phyloP scores from a whole-genome alignment of 1,284 basidiomycete species.

The Ustilago loliicola region DNA sequence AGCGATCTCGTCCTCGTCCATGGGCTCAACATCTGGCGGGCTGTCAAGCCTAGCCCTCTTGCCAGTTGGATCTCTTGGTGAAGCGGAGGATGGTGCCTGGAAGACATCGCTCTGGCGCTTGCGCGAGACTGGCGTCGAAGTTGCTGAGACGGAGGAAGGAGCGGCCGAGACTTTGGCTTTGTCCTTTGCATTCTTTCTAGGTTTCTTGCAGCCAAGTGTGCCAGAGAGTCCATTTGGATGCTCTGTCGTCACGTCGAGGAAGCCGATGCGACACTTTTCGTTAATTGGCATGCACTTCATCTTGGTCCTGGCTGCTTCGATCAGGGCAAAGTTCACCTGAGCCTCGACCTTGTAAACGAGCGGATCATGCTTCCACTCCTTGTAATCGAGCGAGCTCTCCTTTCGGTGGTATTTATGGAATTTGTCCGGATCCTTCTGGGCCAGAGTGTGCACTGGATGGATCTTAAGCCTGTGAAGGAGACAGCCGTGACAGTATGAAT shows the following conservation, averaged over 20 bases:
- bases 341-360: constrained; percentile 28
- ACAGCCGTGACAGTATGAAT: constrained; percentile 49
- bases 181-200: constrained; percentile 10
- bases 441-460: constrained; percentile 48
- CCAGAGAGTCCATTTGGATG: constrained; percentile 36
- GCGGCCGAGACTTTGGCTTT: constrained; percentile 4
- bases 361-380: constrained; percentile 47
- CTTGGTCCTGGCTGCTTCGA: constrained; percentile 43
- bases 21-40: not conserved
- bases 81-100: constrained; percentile 17
- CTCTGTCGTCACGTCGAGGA: constrained; percentile 35
- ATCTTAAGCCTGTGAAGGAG: constrained; percentile 41
- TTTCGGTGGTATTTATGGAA: constrained; percentile 44
- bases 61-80: constrained; percentile 8
- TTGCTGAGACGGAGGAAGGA: constrained; percentile 1
- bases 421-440: constrained; percentile 24
- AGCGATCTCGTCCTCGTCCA: constrained; percentile 13
- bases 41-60: constrained; percentile 25
- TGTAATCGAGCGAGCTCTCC: constrained; percentile 42
- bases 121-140: constrained; percentile 19
- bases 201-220: constrained; percentile 21
- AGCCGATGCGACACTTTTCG: constrained; percentile 35
- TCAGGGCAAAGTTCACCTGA: constrained; percentile 42
- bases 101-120: constrained; percentile 22
- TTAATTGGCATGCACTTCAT: constrained; percentile 32